Evolutionary conservation across 2,329 filamentous ascomycete species (phyloP), one percentile per base, ranked within the genome.

Genomic region (Chaetoscypha palmicola): DNA sequence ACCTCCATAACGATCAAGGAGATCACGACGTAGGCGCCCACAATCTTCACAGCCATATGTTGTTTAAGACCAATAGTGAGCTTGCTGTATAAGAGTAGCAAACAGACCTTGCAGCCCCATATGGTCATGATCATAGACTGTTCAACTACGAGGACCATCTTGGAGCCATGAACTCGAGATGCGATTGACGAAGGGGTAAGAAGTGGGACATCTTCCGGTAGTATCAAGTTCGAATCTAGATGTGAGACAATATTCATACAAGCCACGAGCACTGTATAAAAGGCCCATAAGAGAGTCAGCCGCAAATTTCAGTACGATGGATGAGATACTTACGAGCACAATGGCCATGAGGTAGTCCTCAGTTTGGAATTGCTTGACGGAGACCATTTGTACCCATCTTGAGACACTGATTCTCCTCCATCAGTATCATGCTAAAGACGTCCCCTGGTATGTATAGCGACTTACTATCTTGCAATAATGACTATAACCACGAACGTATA

Each of bases 121-220:
- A 74, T 73, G 8, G 73, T 70, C 41, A 77, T 65, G 14, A 81
- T 65, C 64, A 84, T 82, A 54, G 73, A 71, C 60, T 81, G 68
- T 51, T 83, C 78, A 2, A 76, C 73, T 7, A 79, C 71, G 28
- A 81, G 66, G 1, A 81, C 77, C 65, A 77, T 72, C 66, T 82
- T 82, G 35, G 75, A 79, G 9, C 78, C 79, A 28, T 43, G 48
- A 24, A 58, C 53, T 17, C 58, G 48, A 8, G 47, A 51, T 32
- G 37, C 43, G 26, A 58, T 59, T 1, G 50, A 51, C 0, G 63
- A 49, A 0, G 69, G 64, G 0, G 76, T 76, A 37, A 81, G 62
- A 3, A 58, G 48, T 0, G 60, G 54, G 0, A 62, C 59, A 21
- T 77, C 65, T 12, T 68, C 61, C 0, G 70, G 67, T 14, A 72